Evolutionary conservation across 2,329 filamentous ascomycete species (phyloP).

Genomic region (Claviceps maximensis): DNA sequence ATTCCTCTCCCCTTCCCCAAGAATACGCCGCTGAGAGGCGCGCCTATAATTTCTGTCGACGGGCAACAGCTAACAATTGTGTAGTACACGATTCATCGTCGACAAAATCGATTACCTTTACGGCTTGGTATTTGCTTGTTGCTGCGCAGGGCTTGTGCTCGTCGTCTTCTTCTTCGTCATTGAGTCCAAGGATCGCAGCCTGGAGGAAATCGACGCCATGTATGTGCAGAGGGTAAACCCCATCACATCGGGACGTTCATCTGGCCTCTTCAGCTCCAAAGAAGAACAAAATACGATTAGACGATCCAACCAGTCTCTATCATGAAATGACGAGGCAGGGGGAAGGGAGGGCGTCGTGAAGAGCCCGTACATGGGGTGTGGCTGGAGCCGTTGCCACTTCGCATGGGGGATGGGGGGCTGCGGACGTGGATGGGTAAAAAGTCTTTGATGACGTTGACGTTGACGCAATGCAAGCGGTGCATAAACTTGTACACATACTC

Average conservation of each 20-base stretch:
- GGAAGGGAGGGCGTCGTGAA: too few species aligned
- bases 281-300: conserved; percentile 3
- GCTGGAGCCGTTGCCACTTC: too few species aligned
- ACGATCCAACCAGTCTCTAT: conserved; percentile 1
- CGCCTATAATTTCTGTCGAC: too few species aligned
- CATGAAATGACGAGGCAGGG: too few species aligned
- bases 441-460: neutral
- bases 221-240: conserved; percentile 44
- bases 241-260: conserved; percentile 23
- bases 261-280: conserved; percentile 12
- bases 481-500: too few species aligned
- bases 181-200: conserved; percentile 55
- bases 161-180: conserved; percentile 67
- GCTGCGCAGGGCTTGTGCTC: conserved; percentile 46
- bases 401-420: too few species aligned
- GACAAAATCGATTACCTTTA: conserved; percentile 55
- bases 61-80: conserved; percentile 11
- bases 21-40: too few species aligned
- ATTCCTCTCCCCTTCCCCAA: neutral
- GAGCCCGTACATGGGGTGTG: too few species aligned
- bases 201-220: conserved; percentile 70
- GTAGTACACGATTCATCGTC: conserved; percentile 57
- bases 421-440: too few species aligned
- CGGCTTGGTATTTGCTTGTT: conserved; percentile 58
- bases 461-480: too few species aligned